Evolutionary conservation across 78 protist genomes (phyloP).

Genomic region (Dictyostelium purpureum): DNA sequence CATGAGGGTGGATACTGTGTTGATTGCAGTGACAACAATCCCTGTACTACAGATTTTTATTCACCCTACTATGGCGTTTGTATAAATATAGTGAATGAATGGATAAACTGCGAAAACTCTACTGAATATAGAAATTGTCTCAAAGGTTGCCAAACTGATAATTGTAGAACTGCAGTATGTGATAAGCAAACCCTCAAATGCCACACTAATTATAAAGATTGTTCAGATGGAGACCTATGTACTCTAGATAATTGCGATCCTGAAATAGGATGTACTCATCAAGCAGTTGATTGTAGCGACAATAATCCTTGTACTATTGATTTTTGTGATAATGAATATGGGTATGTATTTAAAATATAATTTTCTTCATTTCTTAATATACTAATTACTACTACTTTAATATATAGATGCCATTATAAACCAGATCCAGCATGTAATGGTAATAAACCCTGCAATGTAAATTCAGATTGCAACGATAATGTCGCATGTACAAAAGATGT

Average conservation of each 20-base stretch:
- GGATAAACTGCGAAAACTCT: constrained; percentile 16
- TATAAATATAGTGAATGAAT: neutral
- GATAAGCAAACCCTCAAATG: neutral
- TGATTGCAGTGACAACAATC: neutral
- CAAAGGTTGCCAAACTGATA: neutral
- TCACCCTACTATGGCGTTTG: constrained; percentile 33
- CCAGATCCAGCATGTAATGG: constrained; percentile 3
- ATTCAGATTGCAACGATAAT: neutral
- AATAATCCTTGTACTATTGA: constrained; percentile 39
- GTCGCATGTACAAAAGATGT: neutral
- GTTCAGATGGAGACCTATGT: constrained; percentile 47
- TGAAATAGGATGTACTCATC: neutral
- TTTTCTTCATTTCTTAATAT: too few relatives aligned
- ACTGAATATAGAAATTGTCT: constrained; percentile 28
- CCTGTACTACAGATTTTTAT: constrained; percentile 23
- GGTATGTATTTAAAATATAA: neutral
- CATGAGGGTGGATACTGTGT: constrained; percentile 4
- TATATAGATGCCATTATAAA: neutral
- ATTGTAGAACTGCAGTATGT: constrained; percentile 7
- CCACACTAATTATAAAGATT: neutral
- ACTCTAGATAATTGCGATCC: constrained; percentile 17
- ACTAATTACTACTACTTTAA: too few relatives aligned
- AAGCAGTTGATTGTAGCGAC: neutral
- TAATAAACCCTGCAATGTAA: neutral
- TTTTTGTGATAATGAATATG: constrained; percentile 16